phyloP scores from a whole-genome alignment of 1,284 basidiomycete species.

The Fistulinella staudtii region DNA sequence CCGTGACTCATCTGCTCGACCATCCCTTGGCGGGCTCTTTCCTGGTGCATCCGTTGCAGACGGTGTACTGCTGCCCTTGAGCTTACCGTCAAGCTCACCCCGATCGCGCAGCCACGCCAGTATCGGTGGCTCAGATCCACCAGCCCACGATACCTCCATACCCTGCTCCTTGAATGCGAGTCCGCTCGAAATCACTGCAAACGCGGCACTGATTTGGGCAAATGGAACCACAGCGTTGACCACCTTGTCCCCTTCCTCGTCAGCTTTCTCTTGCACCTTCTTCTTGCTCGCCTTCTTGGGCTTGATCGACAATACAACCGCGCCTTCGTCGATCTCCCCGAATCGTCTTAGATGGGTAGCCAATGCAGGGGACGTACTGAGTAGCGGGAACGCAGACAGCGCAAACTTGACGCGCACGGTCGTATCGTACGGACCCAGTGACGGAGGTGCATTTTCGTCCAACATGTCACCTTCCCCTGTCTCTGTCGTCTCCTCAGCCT shows the following conservation, averaged over 20 bases:
- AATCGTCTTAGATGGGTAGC: slow-evolving; percentile 53
- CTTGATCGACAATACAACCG: slow-evolving; percentile 64
- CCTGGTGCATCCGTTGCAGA: background rate
- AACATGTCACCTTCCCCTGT: slow-evolving; percentile 39
- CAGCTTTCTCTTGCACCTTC: slow-evolving; percentile 9
- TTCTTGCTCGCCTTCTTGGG: slow-evolving; percentile 36
- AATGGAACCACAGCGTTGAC: slow-evolving; percentile 72
- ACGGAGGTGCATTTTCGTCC: slow-evolving; percentile 47
- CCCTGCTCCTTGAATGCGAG: slow-evolving; percentile 33
- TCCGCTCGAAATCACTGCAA: slow-evolving; percentile 63
- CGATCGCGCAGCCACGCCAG: slow-evolving; percentile 71
- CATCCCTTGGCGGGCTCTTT: background rate
- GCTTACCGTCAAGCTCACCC: slow-evolving; percentile 50
- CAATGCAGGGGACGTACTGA: slow-evolving; percentile 51
- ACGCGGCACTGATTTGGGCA: slow-evolving; percentile 67
- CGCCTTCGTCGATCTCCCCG: slow-evolving; percentile 56
- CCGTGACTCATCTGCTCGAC: slow-evolving; percentile 3
- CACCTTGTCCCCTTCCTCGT: slow-evolving; percentile 50
- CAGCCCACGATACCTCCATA: slow-evolving; percentile 64
- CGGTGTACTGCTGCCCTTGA: background rate
- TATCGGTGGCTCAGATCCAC: slow-evolving; percentile 71
- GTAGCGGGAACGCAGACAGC: slow-evolving; percentile 51
- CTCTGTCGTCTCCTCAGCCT: slow-evolving; percentile 28
- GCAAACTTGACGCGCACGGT: slow-evolving; percentile 69
- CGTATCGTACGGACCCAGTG: slow-evolving; percentile 61